Conservation (phyloP, 2,329 filamentous ascomycete species). For the Ilyonectria sp. region DNA sequence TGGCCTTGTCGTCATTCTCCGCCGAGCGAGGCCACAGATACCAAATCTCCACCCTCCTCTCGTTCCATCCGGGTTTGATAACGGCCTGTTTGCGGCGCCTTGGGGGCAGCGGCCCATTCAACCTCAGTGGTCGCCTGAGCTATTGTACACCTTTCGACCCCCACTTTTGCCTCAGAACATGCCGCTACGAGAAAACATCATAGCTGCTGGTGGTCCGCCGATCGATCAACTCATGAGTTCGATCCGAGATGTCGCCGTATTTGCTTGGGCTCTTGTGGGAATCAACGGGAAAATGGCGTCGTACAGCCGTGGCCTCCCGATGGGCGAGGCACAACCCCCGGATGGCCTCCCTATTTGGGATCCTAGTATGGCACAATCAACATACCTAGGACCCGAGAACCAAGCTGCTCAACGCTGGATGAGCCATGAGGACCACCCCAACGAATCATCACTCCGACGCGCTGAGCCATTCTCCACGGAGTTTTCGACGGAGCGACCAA, state of each 20-base stretch:
- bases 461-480: conserved; percentile 12
- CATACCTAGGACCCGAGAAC: conserved; percentile 44
- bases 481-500: not conserved
- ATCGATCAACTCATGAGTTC: conserved; percentile 80
- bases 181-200: conserved; percentile 61
- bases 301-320: conserved; percentile 74
- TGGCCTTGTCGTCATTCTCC: conserved; percentile 85
- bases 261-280: conserved; percentile 85
- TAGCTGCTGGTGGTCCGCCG: conserved; percentile 67
- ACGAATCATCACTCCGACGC: conserved; percentile 8
- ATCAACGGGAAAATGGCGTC: conserved; percentile 83
- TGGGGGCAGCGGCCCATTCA: conserved; percentile 80
- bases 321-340: conserved; percentile 73
- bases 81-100: conserved; percentile 83
- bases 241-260: conserved; percentile 89
- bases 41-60: conserved; percentile 68
- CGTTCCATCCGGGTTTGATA: conserved; percentile 63
- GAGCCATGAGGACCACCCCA: conserved; percentile 25
- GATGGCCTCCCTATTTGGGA: conserved; percentile 49
- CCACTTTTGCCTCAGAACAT: conserved; percentile 61
- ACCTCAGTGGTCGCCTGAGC: conserved; percentile 59
- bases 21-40: conserved; percentile 80
- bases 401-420: conserved; percentile 45
- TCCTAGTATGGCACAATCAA: conserved; percentile 32
- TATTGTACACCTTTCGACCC: conserved; percentile 37